Base-by-base conservation (phyloP, 2,329 filamentous ascomycete species). In the Penicillium occitanis region DNA sequence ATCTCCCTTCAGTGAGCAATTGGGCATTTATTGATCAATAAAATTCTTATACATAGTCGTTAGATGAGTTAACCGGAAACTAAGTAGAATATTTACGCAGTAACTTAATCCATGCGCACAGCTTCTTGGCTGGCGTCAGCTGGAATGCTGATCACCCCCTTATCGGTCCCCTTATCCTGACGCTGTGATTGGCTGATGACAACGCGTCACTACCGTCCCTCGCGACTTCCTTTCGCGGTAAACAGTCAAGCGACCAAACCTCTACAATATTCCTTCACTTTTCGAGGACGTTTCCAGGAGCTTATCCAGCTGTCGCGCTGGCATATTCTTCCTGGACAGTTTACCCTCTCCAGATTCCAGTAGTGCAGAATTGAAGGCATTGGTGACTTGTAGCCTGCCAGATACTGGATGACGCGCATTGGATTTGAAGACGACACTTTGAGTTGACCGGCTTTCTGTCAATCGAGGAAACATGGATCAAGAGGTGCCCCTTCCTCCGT, bases 401-500 rank as follows among this genome's bases (percentile, higher is more conserved):
- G 51, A 37, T 35, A 19, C 13, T 17, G 57, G 11, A 60, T 30
- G 57, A 50, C 46, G 46, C 60, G 61, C 19, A 57, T 48, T 55
- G 35, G 30, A 10, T 63, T 19, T n/a, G 11, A 53, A 19, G n/a
- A 30, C 28, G 42, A 33, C 17, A n/a, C 7, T 11, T 17, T 8
- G 22, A 30, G 14, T 46, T 37, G 19, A 46, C 22, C 13, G 8
- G 3, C 7, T 19, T 46, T 13, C 19, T n/a, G 5, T 44, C 33
- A 6, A 44, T 6, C 57, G 35, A 59, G 19, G 46, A 7, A 19
- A 61, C 30, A 51, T 50, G 61, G 50, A 63, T 5, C 61, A 63
- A 42, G 61, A 80, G 67, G 63, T 78, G 28, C 77, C 77, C 33
- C 76, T 78, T 40, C 78, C 77, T 30, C 77, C 77, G 19, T 75